These are phyloP conservation scores for Tetracentron sinense DNA, from an alignment of 164 flowering plant genomes.

Conservation along the genomic window DNA sequence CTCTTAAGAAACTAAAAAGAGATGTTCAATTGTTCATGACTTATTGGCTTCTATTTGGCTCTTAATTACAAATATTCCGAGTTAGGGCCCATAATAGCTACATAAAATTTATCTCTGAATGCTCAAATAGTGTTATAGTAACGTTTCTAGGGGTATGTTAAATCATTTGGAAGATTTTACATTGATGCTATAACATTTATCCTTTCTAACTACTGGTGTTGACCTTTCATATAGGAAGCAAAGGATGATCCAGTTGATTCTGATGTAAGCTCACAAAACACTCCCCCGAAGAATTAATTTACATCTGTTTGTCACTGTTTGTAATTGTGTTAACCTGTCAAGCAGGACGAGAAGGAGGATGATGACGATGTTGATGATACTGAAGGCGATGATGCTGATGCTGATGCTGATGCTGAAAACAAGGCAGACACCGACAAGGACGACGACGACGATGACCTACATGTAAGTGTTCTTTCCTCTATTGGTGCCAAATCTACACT, in stretches of 20 bases:
- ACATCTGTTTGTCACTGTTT: background rate
- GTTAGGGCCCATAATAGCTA: no score
- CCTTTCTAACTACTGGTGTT: background rate
- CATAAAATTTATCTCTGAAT: no score
- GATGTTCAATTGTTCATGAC: no score
- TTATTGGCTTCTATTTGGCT: no score
- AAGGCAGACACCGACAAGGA: no score
- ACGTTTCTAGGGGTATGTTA: no score
- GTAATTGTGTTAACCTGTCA: background rate
- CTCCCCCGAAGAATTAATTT: background rate
- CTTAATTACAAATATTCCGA: no score
- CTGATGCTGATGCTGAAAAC: slow-evolving; percentile 28
- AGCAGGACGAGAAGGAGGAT: slow-evolving; percentile 20
- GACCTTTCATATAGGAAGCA: slow-evolving; percentile 39
- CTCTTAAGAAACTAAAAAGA: no score
- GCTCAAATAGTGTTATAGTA: no score
- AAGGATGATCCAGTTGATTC: slow-evolving; percentile 74
- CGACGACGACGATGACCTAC: slow-evolving; percentile 29
- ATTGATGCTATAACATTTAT: background rate
- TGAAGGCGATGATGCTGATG: slow-evolving; percentile 46
- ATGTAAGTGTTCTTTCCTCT: slow-evolving; percentile 32
- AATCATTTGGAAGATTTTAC: no score
- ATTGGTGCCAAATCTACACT: background rate
- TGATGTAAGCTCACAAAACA: slow-evolving; percentile 48
- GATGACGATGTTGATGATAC: no score